Base-by-base conservation (phyloP, 2,329 filamentous ascomycete species). In the Huntiella abstrusa region DNA sequence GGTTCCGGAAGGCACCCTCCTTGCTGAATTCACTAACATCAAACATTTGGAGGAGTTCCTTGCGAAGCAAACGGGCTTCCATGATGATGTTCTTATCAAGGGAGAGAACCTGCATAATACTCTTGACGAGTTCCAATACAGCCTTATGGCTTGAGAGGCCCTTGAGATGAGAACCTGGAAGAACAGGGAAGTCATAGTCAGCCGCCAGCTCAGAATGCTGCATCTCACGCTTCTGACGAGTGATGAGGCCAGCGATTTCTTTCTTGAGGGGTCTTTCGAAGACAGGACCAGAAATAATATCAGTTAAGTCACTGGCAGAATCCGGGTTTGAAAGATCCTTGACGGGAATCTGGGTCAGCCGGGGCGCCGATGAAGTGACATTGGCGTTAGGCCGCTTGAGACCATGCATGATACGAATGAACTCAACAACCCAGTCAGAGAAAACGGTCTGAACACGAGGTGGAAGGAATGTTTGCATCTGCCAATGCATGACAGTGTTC, bases 401-500 rank as follows among this genome's bases (percentile, higher is more conserved):
- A 10, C 68, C 65, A 56, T 95, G 87, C 87, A 98, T 95, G 46
- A 95, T 70, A 53, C 94, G 78, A 53, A 98, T 83, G 60, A 95
- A 98, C 58, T 94, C 85, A 11, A 94, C 76, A 3, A 95, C 76
- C 85, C 87, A 95, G 54, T 93, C 80, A 51, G 87, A 75, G 66
- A 98, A 98, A 7, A 79, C 73, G 1, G 80, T 72, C 56, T 96
- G 87, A 42, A 98, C 69, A 4, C 80, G 77, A 1, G 66, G 59
- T 0, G 92, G 91, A 1, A 98, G 64, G 59, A 95, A 95, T 1
- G 84, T 87, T 40, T 78, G 81, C 58, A 98, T 80, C 60, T 98
- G 91, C 92, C 92, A 98, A 62, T 94, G 83, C 87, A 98, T 96
- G 55, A 98, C 77, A 8, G 83, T 91, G 55, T 95, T 82, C 11